Conservation (phyloP, 1,284 basidiomycete species). For the Omphalotus olearius region DNA sequence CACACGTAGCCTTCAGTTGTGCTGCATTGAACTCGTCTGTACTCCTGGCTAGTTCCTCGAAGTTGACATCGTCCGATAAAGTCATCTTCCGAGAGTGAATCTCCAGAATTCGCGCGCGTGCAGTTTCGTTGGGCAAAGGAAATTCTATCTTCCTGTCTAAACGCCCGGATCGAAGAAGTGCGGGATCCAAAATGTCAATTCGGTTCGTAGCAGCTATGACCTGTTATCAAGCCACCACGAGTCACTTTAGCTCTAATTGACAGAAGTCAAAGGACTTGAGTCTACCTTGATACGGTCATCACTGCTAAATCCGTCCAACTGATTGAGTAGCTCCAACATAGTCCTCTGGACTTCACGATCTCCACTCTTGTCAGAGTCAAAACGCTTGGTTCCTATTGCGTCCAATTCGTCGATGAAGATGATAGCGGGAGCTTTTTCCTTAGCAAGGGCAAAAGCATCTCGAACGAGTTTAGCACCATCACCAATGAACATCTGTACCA, state of each 20-base stretch:
- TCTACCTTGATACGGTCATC: slow-evolving; percentile 94
- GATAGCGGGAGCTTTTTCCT: slow-evolving; percentile 97
- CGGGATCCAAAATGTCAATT: slow-evolving; percentile 98
- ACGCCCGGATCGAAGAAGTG: slow-evolving; percentile 94
- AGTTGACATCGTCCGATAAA: slow-evolving; percentile 80
- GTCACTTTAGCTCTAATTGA: background rate
- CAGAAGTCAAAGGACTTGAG: slow-evolving; percentile 9
- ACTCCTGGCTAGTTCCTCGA: slow-evolving; percentile 82
- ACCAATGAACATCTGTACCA: slow-evolving; percentile 99
- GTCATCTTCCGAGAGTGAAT: slow-evolving; percentile 98
- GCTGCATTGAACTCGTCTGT: slow-evolving; percentile 99
- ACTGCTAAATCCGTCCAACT: slow-evolving; percentile 95
- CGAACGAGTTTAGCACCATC: slow-evolving; percentile 98
- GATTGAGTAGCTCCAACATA: slow-evolving; percentile 99
- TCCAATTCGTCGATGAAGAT: slow-evolving; percentile 99
- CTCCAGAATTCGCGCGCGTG: slow-evolving; percentile 92
- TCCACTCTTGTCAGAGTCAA: slow-evolving; percentile 97
- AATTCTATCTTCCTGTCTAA: slow-evolving; percentile 97
- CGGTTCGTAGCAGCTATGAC: slow-evolving; percentile 99
- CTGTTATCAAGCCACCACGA: slow-evolving; percentile 34
- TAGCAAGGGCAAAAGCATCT: slow-evolving; percentile 96
- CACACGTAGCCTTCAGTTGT: slow-evolving; percentile 92
- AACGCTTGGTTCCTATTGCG: slow-evolving; percentile 95
- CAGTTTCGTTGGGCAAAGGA: slow-evolving; percentile 90
- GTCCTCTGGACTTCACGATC: slow-evolving; percentile 99